Evolutionary conservation across 1,284 basidiomycete species (phyloP).

Genomic region (Cystobasidium slooffiae): DNA sequence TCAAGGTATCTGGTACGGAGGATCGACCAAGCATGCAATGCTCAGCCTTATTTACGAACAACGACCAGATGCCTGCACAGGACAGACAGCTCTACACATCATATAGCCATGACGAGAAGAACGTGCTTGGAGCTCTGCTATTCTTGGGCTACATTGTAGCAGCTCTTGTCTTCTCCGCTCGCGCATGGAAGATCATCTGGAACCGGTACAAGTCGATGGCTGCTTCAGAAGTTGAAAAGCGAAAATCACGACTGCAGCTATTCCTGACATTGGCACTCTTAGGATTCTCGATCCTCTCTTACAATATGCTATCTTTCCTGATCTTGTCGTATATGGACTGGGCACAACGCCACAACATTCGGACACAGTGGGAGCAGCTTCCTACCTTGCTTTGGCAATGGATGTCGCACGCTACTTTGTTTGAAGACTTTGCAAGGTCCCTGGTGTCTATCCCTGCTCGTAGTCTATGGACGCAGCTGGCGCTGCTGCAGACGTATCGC

Average conservation of each 20-base stretch:
- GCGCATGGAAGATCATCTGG: constrained; percentile 13
- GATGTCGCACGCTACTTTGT: constrained; percentile 35
- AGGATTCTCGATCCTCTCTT: constrained; percentile 26
- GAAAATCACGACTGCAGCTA: not conserved
- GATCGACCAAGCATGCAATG: too few relatives aligned
- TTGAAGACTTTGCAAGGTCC: constrained; percentile 35
- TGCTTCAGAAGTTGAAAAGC: not conserved
- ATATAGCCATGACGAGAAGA: constrained; percentile 5
- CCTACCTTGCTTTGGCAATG: constrained; percentile 27
- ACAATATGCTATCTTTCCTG: constrained; percentile 35
- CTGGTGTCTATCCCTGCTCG: constrained; percentile 11
- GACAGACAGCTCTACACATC: not conserved
- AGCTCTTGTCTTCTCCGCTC: constrained; percentile 17
- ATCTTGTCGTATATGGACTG: constrained; percentile 16
- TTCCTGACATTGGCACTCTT: not conserved
- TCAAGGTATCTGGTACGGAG: too few relatives aligned
- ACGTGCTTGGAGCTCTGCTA: constrained; percentile 8
- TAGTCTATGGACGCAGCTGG: constrained; percentile 30
- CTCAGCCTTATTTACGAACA: not conserved
- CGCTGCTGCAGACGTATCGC: constrained; percentile 17
- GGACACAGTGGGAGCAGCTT: not conserved
- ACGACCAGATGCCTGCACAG: not conserved
- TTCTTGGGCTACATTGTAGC: constrained; percentile 36
- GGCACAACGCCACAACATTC: not conserved
- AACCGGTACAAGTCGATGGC: not conserved